Evolutionary conservation across 2,329 filamentous ascomycete genomes (phyloP).

Genomic region (Dactylellina parvicollis): DNA sequence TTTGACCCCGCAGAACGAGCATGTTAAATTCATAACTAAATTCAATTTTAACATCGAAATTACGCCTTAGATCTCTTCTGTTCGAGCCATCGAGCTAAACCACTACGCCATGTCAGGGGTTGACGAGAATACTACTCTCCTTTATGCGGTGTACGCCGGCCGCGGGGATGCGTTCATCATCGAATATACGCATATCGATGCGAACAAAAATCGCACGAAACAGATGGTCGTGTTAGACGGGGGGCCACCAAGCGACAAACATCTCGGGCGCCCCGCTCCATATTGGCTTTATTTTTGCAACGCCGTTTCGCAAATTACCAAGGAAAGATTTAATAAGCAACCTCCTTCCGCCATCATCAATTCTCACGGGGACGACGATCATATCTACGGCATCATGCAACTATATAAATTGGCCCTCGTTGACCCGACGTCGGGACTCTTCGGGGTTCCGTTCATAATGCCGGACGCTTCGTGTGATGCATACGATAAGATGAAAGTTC

Average conservation of each 20-base stretch:
- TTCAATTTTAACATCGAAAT: no score
- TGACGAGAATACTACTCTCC: no score
- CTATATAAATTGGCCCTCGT: neutral
- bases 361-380: neutral
- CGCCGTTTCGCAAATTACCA: neutral
- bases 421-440: neutral
- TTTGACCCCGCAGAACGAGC: no score
- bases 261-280: neutral
- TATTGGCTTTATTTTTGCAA: neutral
- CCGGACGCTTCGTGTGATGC: conserved; percentile 1
- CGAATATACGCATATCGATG: neutral
- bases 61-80: no score
- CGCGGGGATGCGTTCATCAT: neutral
- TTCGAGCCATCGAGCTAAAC: no score
- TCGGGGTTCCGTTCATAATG: conserved; percentile 1
- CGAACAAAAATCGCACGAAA: neutral
- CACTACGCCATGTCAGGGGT: no score
- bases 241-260: neutral
- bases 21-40: no score
- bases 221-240: conserved; percentile 1
- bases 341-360: conserved; percentile 5
- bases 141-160: neutral
- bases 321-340: neutral
- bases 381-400: neutral
- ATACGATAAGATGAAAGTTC: neutral